These are phyloP conservation scores for Alternaria postmessia DNA, from an alignment of 2,329 filamentous ascomycete species.

Conservation along the genomic window DNA sequence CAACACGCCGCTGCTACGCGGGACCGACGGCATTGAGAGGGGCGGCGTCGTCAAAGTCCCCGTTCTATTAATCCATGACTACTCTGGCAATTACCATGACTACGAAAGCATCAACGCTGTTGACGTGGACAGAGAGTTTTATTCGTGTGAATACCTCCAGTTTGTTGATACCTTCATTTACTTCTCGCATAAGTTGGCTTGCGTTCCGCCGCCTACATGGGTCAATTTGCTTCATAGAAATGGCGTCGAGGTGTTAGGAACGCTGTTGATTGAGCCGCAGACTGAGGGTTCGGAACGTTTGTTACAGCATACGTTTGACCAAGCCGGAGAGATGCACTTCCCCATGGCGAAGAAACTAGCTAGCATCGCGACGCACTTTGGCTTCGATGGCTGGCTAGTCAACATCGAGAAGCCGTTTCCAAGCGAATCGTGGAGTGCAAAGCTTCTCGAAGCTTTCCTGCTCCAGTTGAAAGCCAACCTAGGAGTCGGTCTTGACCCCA, in stretches of 20 bases:
- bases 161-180: conserved; percentile 57
- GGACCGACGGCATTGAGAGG: conserved; percentile 9
- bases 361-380: conserved; percentile 51
- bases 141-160: conserved; percentile 56
- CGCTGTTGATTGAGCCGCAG: conserved; percentile 55
- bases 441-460: conserved; percentile 49
- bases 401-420: conserved; percentile 58
- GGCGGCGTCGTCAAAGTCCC: conserved; percentile 23
- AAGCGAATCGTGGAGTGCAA: conserved; percentile 38
- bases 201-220: conserved; percentile 57
- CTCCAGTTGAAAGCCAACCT: conserved; percentile 46
- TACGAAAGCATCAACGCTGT: conserved; percentile 51
- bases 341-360: conserved; percentile 51
- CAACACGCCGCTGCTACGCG: conserved; percentile 50
- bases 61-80: conserved; percentile 51
- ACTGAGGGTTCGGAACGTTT: conserved; percentile 44
- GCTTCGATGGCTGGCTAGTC: conserved; percentile 59
- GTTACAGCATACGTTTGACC: conserved; percentile 23
- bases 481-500: conserved; percentile 17
- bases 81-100: conserved; percentile 55
- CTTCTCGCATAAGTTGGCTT: conserved; percentile 58
- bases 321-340: conserved; percentile 34
- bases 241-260: conserved; percentile 55
- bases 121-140: conserved; percentile 42
- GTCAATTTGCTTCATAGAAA: conserved; percentile 58